Evolutionary conservation across 371 early-diverging fungal species (phyloP).

Genomic region (Mortierella sp.): DNA sequence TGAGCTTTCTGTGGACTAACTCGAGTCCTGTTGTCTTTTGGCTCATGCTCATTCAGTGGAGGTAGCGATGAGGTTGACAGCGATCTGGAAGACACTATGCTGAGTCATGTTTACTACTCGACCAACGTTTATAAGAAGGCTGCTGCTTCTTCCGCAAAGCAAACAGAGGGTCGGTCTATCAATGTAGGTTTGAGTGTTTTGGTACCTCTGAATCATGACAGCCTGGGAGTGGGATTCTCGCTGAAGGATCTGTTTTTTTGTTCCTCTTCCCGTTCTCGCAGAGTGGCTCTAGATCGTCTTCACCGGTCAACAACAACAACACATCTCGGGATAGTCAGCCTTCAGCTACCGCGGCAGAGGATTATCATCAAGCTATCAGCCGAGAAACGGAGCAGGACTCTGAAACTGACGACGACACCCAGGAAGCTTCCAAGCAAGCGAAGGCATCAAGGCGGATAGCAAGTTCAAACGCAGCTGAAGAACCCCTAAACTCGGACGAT

Average conservation of each 20-base stretch:
- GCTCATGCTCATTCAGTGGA: constrained; percentile 4
- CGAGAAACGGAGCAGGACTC: constrained; percentile 9
- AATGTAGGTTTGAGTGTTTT: constrained; percentile 12
- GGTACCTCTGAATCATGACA: too few species aligned
- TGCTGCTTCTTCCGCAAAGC: constrained; percentile 4
- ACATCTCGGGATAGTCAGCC: constrained; percentile 2
- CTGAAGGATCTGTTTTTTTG: too few species aligned
- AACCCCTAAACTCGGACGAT: too few species aligned
- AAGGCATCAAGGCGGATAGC: background rate
- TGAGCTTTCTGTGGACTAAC: too few species aligned
- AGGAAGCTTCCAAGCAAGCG: background rate
- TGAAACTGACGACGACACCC: constrained; percentile 5
- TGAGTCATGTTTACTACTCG: constrained; percentile 45
- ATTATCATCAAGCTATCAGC: constrained; percentile 15
- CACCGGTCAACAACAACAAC: background rate
- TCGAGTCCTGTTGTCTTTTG: too few species aligned
- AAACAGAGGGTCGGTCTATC: background rate
- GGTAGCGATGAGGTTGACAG: constrained; percentile 37
- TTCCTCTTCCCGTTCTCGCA: too few species aligned
- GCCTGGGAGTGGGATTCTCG: too few species aligned
- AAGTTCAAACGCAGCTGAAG: too few species aligned
- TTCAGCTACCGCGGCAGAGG: constrained; percentile 15
- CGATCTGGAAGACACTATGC: constrained; percentile 42
- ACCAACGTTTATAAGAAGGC: constrained; percentile 34
- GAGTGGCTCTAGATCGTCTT: too few species aligned